phyloP scores from a whole-genome alignment of 1,284 basidiomycete genomes.

The Inonotus hispidus region DNA sequence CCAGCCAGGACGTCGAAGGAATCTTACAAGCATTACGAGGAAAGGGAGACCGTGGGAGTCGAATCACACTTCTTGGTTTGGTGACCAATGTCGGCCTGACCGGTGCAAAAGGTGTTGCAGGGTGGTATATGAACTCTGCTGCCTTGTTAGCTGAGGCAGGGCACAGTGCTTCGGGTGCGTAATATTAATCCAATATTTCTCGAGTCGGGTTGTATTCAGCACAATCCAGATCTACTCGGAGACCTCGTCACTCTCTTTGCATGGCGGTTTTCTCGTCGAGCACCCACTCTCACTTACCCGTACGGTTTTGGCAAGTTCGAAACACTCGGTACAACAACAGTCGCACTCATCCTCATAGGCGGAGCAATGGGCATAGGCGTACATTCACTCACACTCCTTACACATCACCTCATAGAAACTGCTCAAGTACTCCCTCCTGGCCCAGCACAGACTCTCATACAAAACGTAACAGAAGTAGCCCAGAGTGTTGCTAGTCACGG shows the following conservation, averaged over 20 bases:
- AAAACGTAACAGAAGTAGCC: constrained; percentile 50
- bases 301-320: constrained; percentile 94
- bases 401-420: constrained; percentile 61
- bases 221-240: constrained; percentile 64
- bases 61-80: constrained; percentile 85
- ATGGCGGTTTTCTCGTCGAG: constrained; percentile 82
- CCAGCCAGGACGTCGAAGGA: constrained; percentile 64
- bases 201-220: not conserved
- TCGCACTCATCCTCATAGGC: constrained; percentile 77
- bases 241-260: constrained; percentile 93
- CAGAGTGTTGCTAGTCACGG: constrained; percentile 43
- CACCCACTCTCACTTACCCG: constrained; percentile 75
- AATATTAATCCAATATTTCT: constrained; percentile 26
- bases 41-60: constrained; percentile 73
- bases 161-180: constrained; percentile 80
- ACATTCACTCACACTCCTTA: constrained; percentile 83
- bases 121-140: constrained; percentile 86
- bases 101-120: constrained; percentile 77
- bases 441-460: constrained; percentile 52
- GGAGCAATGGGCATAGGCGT: constrained; percentile 91
- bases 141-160: constrained; percentile 92
- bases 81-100: constrained; percentile 82
- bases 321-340: constrained; percentile 83
- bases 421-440: constrained; percentile 53
- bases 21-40: constrained; percentile 69